Evolutionary conservation across 1,139 yeast species (phyloP).

Genomic region (Hanseniaspora uvarum): DNA sequence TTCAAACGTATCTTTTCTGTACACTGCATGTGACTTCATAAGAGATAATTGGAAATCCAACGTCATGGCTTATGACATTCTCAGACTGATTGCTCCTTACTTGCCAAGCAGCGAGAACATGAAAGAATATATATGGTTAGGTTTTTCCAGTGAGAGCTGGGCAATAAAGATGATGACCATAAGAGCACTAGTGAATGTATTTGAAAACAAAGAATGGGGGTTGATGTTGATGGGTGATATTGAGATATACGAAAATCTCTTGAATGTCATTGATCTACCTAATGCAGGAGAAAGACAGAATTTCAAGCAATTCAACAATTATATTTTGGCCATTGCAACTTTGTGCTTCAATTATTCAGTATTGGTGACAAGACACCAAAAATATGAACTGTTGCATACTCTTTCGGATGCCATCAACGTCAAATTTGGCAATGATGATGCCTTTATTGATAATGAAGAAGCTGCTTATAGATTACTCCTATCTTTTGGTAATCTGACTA

Average conservation of each 20-base stretch:
- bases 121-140: slow-evolving; percentile 35
- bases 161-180: slow-evolving; percentile 44
- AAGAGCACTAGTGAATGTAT: slow-evolving; percentile 44
- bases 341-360: slow-evolving; percentile 44
- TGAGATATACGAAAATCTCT: slow-evolving; percentile 29
- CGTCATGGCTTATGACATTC: slow-evolving; percentile 48
- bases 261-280: slow-evolving; percentile 24
- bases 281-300: slow-evolving; percentile 22
- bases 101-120: slow-evolving; percentile 33
- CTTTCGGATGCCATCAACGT: slow-evolving; percentile 28
- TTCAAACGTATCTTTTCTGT: slow-evolving; percentile 31
- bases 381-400: slow-evolving; percentile 25
- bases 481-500: slow-evolving; percentile 42
- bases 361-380: slow-evolving; percentile 26
- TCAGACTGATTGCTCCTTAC: slow-evolving; percentile 40
- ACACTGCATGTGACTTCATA: slow-evolving; percentile 36
- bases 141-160: slow-evolving; percentile 34
- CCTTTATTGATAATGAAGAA: slow-evolving; percentile 37
- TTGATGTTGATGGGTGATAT: slow-evolving; percentile 29
- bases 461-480: slow-evolving; percentile 47
- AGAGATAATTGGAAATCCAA: slow-evolving; percentile 40
- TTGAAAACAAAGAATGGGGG: slow-evolving; percentile 40
- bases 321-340: slow-evolving; percentile 43
- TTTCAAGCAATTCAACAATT: slow-evolving; percentile 27
- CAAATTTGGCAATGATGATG: slow-evolving; percentile 25